These are phyloP conservation scores for Hymenotorrendiella dingleyae DNA, from an alignment of 2,329 filamentous ascomycete genomes.

Conservation along the genomic window DNA sequence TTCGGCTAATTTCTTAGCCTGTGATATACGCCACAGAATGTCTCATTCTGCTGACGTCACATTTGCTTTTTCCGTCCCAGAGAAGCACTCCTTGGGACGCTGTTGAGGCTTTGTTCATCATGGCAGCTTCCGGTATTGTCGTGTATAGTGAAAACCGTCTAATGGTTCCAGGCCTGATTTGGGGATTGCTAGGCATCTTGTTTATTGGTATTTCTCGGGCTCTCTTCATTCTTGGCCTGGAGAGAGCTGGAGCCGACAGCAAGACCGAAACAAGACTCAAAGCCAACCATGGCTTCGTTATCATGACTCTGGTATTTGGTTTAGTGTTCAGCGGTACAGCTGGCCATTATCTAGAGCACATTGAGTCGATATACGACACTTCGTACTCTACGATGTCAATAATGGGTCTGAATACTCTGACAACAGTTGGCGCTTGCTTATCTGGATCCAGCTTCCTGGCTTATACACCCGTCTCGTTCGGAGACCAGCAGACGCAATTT, in stretches of 20 bases:
- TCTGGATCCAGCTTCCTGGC: constrained; percentile 16
- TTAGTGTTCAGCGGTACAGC: constrained; percentile 14
- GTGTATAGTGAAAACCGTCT: constrained; percentile 26
- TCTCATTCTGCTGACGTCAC: constrained; percentile 16
- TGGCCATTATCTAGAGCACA: constrained; percentile 10
- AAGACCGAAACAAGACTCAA: constrained; percentile 10
- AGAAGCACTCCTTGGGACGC: constrained; percentile 13
- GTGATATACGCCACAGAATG: constrained; percentile 19
- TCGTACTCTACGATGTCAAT: constrained; percentile 7
- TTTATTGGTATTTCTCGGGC: constrained; percentile 19
- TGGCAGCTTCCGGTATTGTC: constrained; percentile 10
- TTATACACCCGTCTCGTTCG: constrained; percentile 20
- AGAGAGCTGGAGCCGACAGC: constrained; percentile 10
- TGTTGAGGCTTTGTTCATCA: constrained; percentile 14
- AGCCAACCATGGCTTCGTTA: constrained; percentile 17
- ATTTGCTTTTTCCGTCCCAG: constrained; percentile 10
- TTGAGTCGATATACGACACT: constrained; percentile 6
- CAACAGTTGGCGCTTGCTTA: constrained; percentile 13
- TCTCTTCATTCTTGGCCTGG: constrained; percentile 15
- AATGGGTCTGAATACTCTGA: constrained; percentile 12
- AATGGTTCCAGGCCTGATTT: constrained; percentile 24
- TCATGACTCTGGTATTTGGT: constrained; percentile 22
- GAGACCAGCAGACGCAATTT: constrained; percentile 7
- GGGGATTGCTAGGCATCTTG: constrained; percentile 14
- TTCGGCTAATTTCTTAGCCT: constrained; percentile 16